phyloP scores from a whole-genome alignment of 129 eudicot species.

The Saposhnikovia divaricata region DNA sequence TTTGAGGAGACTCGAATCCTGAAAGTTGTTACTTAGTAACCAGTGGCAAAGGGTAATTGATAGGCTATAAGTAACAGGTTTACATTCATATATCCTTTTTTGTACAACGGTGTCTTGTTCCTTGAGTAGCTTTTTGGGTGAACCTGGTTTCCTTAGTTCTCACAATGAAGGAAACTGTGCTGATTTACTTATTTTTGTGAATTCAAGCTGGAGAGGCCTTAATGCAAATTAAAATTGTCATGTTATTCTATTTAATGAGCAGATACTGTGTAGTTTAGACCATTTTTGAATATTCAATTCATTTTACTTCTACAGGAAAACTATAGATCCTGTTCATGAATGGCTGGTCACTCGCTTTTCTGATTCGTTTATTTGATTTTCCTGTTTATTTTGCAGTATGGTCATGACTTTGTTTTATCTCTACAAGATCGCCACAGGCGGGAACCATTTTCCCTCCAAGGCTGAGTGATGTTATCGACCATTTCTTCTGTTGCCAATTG shows the following conservation, averaged over 20 bases:
- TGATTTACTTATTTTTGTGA: not conserved
- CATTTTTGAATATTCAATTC: not conserved
- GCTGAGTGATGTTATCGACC: constrained; percentile 30
- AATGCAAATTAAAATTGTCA: not conserved
- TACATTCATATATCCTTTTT: too few relatives aligned
- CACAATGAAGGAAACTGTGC: not conserved
- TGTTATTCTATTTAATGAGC: not conserved
- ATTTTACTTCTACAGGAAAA: not conserved
- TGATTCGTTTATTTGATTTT: not conserved
- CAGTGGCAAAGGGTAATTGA: too few relatives aligned
- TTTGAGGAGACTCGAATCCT: too few relatives aligned
- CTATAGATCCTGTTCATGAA: not conserved
- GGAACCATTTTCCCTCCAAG: constrained; percentile 65
- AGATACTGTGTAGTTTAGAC: not conserved
- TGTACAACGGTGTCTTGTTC: too few relatives aligned
- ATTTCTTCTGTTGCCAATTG: not conserved
- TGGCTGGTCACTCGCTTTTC: not conserved
- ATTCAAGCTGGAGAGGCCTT: not conserved
- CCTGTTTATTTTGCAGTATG: constrained; percentile 37
- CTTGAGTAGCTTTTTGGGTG: not conserved
- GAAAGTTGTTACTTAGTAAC: too few relatives aligned
- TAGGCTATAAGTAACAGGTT: too few relatives aligned
- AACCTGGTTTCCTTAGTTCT: not conserved
- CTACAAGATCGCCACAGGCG: constrained; percentile 77
- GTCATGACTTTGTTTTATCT: constrained; percentile 65